phyloP scores from a whole-genome alignment of 176 grass and related monocot genomes.

The Coix lacrymajobi region DNA sequence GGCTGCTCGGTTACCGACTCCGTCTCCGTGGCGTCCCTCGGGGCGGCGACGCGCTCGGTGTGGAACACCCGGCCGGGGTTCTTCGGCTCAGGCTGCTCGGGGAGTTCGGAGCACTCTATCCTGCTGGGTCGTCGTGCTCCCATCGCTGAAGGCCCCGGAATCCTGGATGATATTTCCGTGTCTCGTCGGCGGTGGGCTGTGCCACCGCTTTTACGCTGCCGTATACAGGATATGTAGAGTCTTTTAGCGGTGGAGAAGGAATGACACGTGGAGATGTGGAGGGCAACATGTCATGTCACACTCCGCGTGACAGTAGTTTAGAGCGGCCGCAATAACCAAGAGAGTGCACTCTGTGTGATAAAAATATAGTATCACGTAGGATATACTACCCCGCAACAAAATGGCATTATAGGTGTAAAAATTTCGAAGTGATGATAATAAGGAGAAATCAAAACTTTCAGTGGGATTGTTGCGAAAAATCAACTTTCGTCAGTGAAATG shows the following conservation, averaged over 20 bases:
- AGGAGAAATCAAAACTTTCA: no score
- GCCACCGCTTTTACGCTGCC: not conserved
- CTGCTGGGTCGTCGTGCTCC: not conserved
- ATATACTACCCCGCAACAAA: no score
- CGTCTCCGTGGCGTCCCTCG: constrained; percentile 40
- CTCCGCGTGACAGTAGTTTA: not conserved
- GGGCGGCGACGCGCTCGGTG: constrained; percentile 21
- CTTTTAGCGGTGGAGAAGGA: not conserved
- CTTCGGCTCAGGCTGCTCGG: not conserved
- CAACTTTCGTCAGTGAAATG: no score
- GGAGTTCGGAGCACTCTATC: not conserved
- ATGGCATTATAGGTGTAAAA: no score
- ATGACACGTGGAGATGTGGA: not conserved
- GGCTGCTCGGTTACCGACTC: constrained; percentile 36
- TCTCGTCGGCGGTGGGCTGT: not conserved
- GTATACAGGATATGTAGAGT: not conserved
- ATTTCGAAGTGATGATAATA: no score
- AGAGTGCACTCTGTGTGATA: no score
- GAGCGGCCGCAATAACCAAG: no score
- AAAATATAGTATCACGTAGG: no score
- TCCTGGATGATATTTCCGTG: not conserved
- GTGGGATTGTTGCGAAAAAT: no score
- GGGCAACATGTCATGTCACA: not conserved
- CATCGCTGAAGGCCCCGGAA: not conserved
- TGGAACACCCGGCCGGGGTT: constrained; percentile 39